Evolutionary conservation across 495 filamentous ascomycete genomes (phyloP).

Genomic region (Tetracladium setigerum): DNA sequence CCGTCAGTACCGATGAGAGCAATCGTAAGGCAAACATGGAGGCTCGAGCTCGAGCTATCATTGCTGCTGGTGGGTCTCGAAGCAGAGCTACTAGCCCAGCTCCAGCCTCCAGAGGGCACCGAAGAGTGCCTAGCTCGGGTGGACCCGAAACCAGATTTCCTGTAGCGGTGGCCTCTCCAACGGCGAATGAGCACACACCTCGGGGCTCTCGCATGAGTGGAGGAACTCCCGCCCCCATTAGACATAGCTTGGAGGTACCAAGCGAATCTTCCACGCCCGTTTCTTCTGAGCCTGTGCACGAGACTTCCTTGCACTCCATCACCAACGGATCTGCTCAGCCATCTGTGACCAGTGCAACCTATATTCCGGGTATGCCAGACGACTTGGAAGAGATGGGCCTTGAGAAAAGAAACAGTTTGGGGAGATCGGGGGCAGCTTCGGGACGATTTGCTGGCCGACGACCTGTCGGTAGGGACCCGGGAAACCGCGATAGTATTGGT

Average conservation of each 20-base stretch:
- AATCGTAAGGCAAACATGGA: constrained; percentile 92
- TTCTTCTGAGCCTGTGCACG: constrained; percentile 20
- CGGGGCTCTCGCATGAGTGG: constrained; percentile 18
- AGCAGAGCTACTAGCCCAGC: constrained; percentile 71
- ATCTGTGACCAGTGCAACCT: constrained; percentile 12
- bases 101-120: constrained; percentile 48
- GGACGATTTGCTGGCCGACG: constrained; percentile 25
- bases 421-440: constrained; percentile 29
- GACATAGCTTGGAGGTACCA: constrained; percentile 60
- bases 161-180: constrained; percentile 62
- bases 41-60: constrained; percentile 77
- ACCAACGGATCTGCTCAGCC: constrained; percentile 27
- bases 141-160: constrained; percentile 80
- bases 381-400: constrained; percentile 22
- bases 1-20: constrained; percentile 92
- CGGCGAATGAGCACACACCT: constrained; percentile 40
- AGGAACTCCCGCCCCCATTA: constrained; percentile 8
- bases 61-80: constrained; percentile 49
- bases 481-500: constrained; percentile 32
- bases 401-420: constrained; percentile 44
- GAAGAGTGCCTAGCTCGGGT: constrained; percentile 76
- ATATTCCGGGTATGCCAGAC: constrained; percentile 21
- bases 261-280: constrained; percentile 23
- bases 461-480: constrained; percentile 23
- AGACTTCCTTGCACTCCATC: constrained; percentile 18